These are phyloP conservation scores for Boletus subparvulus DNA, from an alignment of 768 basidiomycete genomes.

Conservation along the genomic window DNA sequence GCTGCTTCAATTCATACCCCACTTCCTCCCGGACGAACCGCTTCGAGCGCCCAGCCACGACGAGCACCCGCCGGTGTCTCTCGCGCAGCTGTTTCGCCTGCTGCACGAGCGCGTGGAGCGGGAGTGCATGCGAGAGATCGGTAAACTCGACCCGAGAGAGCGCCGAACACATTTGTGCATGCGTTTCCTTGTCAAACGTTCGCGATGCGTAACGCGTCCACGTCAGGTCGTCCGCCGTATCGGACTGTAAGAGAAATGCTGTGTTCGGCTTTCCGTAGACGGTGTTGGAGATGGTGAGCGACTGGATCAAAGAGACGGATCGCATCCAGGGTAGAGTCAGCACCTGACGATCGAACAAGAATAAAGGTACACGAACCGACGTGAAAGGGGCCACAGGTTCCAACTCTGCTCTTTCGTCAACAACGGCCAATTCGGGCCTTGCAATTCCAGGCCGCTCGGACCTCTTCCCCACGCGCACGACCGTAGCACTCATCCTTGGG, in stretches of 20 bases:
- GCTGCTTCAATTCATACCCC: constrained; percentile 52
- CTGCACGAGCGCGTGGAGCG: constrained; percentile 57
- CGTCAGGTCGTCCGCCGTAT: constrained; percentile 76
- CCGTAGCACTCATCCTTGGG: constrained; percentile 63
- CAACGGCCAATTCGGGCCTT: constrained; percentile 51
- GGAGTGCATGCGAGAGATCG: constrained; percentile 46
- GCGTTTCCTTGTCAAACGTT: constrained; percentile 6
- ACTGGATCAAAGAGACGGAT: constrained; percentile 31
- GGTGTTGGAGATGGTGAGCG: constrained; percentile 60
- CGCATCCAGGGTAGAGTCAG: not conserved
- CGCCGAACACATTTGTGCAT: constrained; percentile 30
- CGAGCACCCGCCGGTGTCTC: constrained; percentile 44
- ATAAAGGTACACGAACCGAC: constrained; percentile 9
- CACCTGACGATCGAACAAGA: not conserved
- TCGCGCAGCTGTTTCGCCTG: constrained; percentile 32
- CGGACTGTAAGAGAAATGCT: constrained; percentile 66
- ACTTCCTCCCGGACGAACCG: constrained; percentile 63
- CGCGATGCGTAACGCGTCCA: constrained; percentile 63
- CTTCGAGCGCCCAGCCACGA: constrained; percentile 77
- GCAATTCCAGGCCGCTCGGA: constrained; percentile 46
- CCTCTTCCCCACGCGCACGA: constrained; percentile 57
- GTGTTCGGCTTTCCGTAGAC: constrained; percentile 67
- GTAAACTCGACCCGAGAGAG: constrained; percentile 67
- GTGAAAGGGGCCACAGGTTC: constrained; percentile 9
- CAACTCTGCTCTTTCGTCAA: constrained; percentile 50